phyloP scores from a whole-genome alignment of 2,329 filamentous ascomycete species.

The Xylariaceae sp. region DNA sequence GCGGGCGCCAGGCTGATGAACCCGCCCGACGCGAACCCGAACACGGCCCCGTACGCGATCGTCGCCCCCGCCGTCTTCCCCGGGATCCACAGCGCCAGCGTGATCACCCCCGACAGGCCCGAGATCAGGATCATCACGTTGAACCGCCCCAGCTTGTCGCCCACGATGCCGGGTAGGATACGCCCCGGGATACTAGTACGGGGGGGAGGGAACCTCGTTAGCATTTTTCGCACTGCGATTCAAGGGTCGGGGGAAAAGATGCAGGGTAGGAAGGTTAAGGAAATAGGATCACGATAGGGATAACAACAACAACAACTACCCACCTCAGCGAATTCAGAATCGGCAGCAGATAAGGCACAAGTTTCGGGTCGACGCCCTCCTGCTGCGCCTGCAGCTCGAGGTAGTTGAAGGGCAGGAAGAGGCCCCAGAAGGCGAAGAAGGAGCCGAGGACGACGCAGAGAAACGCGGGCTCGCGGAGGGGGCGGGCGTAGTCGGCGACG shows the following conservation, averaged over 20 bases:
- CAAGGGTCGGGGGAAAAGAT: not conserved
- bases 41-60: conserved; percentile 63
- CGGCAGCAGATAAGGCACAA: conserved; percentile 52
- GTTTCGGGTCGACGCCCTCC: conserved; percentile 44
- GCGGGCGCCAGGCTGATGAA: conserved; percentile 64
- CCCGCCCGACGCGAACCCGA: conserved; percentile 67
- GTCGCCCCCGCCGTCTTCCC: conserved; percentile 53
- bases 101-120: conserved; percentile 43
- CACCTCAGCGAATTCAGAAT: conserved; percentile 61
- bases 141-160: conserved; percentile 44
- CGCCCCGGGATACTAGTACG: conserved; percentile 57
- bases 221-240: too few species aligned
- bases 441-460: conserved; percentile 46
- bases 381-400: conserved; percentile 51
- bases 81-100: conserved; percentile 47
- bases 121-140: conserved; percentile 51
- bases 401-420: conserved; percentile 59
- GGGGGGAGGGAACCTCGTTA: too few species aligned
- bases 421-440: conserved; percentile 60
- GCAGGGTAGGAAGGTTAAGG: not conserved
- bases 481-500: conserved; percentile 48
- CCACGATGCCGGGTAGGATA: conserved; percentile 53
- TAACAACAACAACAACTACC: conserved; percentile 28
- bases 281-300: too few species aligned
- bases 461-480: conserved; percentile 51